A percentile compares a stretch with the other conserved stretches of the same genome.
phyloP scores from a whole-genome alignment of 805 yeast species.

The Lachancea sp. region DNA sequence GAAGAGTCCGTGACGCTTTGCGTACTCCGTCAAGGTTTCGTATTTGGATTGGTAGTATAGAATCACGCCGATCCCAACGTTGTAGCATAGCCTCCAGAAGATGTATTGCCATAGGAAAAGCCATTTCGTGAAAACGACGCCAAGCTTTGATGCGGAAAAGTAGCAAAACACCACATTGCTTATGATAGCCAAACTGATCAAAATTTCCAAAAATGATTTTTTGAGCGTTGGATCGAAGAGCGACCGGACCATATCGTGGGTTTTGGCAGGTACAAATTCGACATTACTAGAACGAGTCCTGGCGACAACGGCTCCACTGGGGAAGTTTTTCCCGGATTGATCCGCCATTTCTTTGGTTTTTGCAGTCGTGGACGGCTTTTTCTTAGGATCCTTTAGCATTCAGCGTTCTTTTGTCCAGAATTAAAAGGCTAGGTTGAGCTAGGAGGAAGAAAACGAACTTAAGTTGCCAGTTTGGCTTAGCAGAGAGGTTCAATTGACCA shows the following conservation, averaged over 20 bases:
- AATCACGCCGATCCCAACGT: slow-evolving; percentile 71
- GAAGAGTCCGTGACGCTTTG: slow-evolving; percentile 43
- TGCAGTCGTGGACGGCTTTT: slow-evolving; percentile 1
- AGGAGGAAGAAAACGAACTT: not conserved
- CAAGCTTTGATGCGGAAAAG: slow-evolving; percentile 19
- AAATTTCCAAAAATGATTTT: slow-evolving; percentile 60
- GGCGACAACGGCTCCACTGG: slow-evolving; percentile 12
- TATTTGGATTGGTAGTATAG: slow-evolving; percentile 60
- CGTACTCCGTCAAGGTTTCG: slow-evolving; percentile 47
- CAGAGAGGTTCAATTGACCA: not conserved
- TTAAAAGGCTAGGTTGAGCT: slow-evolving; percentile 7
- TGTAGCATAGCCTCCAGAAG: slow-evolving; percentile 72
- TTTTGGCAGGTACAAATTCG: slow-evolving; percentile 38
- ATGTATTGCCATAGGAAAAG: slow-evolving; percentile 50
- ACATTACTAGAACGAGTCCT: slow-evolving; percentile 29
- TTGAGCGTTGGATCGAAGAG: slow-evolving; percentile 68
- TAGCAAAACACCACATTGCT: slow-evolving; percentile 33
- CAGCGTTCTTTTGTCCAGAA: not conserved
- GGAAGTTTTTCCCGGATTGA: not conserved
- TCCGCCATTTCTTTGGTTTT: not conserved
- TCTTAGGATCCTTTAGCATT: slow-evolving; percentile 3
- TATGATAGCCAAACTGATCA: slow-evolving; percentile 44
- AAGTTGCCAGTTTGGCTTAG: not conserved
- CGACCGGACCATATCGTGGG: slow-evolving; percentile 80
- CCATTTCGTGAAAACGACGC: slow-evolving; percentile 22